Conservation (phyloP, 306 rosid genomes). For the Rubus idaeus region DNA sequence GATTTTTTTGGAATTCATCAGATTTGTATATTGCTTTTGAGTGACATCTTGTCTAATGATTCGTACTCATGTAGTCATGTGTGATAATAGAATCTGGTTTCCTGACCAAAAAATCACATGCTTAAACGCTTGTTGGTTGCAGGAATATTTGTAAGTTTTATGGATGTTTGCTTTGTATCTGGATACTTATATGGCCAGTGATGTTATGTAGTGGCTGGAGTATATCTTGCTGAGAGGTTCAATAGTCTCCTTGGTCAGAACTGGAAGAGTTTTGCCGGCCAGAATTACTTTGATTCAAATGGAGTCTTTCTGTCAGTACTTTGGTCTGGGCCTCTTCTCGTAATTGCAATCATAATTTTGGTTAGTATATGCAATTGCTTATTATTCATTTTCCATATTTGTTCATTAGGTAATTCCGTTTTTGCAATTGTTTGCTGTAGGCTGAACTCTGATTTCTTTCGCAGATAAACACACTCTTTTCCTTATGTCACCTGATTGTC, state of each 20-base stretch:
- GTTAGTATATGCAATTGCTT: slow-evolving; percentile 43
- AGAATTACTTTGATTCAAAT: slow-evolving; percentile 81
- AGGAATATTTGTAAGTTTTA: neutral
- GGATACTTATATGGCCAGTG: slow-evolving; percentile 18
- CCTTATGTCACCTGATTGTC: slow-evolving; percentile 76
- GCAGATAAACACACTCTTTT: slow-evolving; percentile 89
- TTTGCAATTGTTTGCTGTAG: slow-evolving; percentile 11
- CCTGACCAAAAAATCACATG: neutral
- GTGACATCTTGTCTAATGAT: neutral
- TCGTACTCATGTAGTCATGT: neutral
- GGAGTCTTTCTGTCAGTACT: slow-evolving; percentile 79
- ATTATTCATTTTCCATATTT: neutral
- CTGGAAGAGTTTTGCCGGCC: slow-evolving; percentile 82
- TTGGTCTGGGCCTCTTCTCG: slow-evolving; percentile 97
- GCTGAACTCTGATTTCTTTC: slow-evolving; percentile 23
- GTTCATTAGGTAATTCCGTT: neutral
- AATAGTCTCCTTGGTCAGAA: slow-evolving; percentile 56
- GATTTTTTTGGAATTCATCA: neutral
- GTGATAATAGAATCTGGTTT: neutral
- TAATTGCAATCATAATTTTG: slow-evolving; percentile 79
- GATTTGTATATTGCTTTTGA: neutral
- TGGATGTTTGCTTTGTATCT: slow-evolving; percentile 7
- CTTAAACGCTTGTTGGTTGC: neutral
- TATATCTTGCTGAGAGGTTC: slow-evolving; percentile 77
- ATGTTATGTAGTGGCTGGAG: slow-evolving; percentile 81